Percentiles rank a stretch among this genome's conserved stretches.
phyloP scores from a whole-genome alignment of 2,329 filamentous ascomycete species.

The Arthroderma sp. region DNA sequence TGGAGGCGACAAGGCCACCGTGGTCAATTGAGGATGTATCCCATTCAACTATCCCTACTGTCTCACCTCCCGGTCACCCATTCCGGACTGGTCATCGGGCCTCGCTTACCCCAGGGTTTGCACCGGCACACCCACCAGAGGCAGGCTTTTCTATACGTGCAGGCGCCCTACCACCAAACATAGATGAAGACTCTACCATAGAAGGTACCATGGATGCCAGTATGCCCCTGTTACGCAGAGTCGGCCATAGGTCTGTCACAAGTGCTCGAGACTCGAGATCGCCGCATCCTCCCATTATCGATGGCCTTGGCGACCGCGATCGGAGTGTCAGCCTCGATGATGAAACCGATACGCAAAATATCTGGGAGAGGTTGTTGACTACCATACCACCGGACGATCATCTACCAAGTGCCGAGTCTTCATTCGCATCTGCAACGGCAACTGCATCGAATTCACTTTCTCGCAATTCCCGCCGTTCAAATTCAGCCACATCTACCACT shows the following conservation, averaged over 20 bases:
- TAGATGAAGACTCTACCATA: background rate
- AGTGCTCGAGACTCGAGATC: constrained; percentile 12
- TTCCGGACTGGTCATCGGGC: constrained; percentile 13
- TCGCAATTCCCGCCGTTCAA: constrained; percentile 19
- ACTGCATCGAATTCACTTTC: constrained; percentile 17
- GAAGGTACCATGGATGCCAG: constrained; percentile 9
- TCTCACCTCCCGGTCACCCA: background rate
- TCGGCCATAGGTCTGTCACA: constrained; percentile 22
- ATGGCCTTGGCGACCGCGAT: constrained; percentile 73
- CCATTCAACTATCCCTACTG: background rate
- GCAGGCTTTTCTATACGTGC: background rate
- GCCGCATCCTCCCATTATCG: constrained; percentile 27
- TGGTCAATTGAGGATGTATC: background rate
- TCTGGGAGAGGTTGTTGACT: constrained; percentile 68
- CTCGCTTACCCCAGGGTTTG: constrained; percentile 31
- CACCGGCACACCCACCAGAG: constrained; percentile 24
- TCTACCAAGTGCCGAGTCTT: constrained; percentile 66
- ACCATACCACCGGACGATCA: constrained; percentile 73
- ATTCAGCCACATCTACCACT: constrained; percentile 32
- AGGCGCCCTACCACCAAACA: background rate
- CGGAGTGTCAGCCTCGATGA: constrained; percentile 55
- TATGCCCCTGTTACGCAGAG: constrained; percentile 20
- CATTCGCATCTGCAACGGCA: constrained; percentile 52
- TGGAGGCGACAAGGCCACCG: too few species aligned
- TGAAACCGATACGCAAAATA: constrained; percentile 37